Evolutionary conservation across 192 early-diverging fungal genomes (phyloP), one percentile per base, ranked within the genome.

Genomic region (Coemansia sp.): DNA sequence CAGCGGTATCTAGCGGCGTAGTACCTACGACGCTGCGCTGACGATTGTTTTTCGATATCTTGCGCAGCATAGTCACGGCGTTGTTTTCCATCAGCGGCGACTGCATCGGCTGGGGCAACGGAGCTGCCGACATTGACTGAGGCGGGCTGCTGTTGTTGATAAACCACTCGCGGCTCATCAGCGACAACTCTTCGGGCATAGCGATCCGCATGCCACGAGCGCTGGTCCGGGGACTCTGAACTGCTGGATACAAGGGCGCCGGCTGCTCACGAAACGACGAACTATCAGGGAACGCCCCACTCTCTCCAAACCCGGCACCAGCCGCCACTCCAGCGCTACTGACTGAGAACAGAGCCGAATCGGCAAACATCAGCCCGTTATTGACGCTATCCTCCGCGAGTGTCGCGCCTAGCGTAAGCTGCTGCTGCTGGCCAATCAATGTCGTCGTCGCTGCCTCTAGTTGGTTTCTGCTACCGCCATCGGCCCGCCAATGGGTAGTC

Each of bases 11-110:
- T n/a, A n/a, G n/a, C n/a, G n/a, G n/a, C n/a, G n/a, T 29, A 31
- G 49, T 51, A 24, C 27, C 51, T 25, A 32, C 39, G 40, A 22
- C 29, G 20, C 57, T 60, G 15, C 74, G 68, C 31, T 59, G 61
- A 11, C 70, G 65, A 37, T 81, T 81, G 62, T 60, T 66, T 22
- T 67, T 68, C n/a, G 73, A 68, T 17, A 81, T 64, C 51, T 73
- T 81, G 66, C 79, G 79, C 54, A 81, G 70, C 69, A 75, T 66
- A 6, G 79, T 35, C 53, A 81, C 79, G 4, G 40, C 59, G 49
- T 81, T 81, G 54, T 62, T 69, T 53, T 76, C 79, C 14, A 73
- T 71, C 51, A 63, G 60, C 24, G 70, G 73, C 15, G 79, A 70
- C 60, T 69, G 73, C 51, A 70, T 7, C 1, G 59, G 59, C 61